These are phyloP conservation scores for Fusarium sp. DNA, from an alignment of 2,329 filamentous ascomycete genomes.

Conservation along the genomic window DNA sequence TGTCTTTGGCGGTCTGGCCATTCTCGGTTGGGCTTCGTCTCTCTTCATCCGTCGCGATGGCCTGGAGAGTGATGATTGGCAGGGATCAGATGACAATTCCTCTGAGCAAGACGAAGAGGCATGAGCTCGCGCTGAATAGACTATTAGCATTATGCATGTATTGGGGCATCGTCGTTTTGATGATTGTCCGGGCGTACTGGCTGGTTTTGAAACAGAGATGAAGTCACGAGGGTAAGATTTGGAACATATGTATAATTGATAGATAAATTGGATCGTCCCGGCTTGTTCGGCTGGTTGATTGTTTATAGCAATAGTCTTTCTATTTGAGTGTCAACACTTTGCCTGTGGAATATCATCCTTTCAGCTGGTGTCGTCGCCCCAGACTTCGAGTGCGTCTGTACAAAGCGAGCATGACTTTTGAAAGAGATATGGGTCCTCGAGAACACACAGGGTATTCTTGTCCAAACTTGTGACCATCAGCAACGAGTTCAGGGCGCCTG, in stretches of 20 bases:
- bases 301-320: background rate
- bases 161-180: background rate
- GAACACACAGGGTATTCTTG: too few species aligned
- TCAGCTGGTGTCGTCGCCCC: too few species aligned
- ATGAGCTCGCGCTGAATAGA: conserved; percentile 12
- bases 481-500: too few species aligned
- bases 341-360: too few species aligned
- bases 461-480: too few species aligned
- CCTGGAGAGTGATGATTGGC: conserved; percentile 70
- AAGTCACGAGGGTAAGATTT: conserved; percentile 8
- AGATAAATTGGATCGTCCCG: background rate
- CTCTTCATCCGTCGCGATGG: conserved; percentile 77
- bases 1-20: conserved; percentile 84
- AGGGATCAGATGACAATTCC: conserved; percentile 46
- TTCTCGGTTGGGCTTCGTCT: conserved; percentile 83
- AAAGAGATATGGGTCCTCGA: too few species aligned
- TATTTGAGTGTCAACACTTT: too few species aligned
- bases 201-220: background rate
- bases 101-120: conserved; percentile 19
- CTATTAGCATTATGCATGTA: background rate
- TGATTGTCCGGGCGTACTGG: conserved; percentile 7
- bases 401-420: too few species aligned
- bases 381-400: too few species aligned
- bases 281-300: background rate
- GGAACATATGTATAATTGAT: background rate